Conservation (phyloP, 495 filamentous ascomycete species). For the Polyplosphaeria fusca region DNA sequence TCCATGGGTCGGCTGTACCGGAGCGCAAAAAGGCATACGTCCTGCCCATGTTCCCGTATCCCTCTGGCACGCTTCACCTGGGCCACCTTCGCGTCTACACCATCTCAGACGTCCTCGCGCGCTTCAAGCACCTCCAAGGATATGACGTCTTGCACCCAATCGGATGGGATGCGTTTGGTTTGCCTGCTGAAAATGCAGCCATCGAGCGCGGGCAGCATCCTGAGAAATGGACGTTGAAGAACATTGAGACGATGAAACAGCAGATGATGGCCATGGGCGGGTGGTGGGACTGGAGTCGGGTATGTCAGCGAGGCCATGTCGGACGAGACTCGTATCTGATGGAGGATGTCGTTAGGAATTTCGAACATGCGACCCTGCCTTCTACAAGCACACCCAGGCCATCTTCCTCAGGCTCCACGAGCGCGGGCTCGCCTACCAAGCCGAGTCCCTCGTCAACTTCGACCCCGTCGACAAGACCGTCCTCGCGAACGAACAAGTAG, state of each 20-base stretch:
- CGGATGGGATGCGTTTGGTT: constrained; percentile 90
- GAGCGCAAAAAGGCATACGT: constrained; percentile 59
- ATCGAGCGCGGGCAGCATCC: constrained; percentile 80
- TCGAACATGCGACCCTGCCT: constrained; percentile 74
- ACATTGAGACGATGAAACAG: constrained; percentile 80
- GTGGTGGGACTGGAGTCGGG: constrained; percentile 76
- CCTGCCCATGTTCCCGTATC: constrained; percentile 91
- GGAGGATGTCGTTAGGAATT: constrained; percentile 58
- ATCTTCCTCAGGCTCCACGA: constrained; percentile 75
- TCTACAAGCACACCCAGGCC: constrained; percentile 84
- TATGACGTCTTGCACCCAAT: constrained; percentile 78
- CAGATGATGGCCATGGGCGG: constrained; percentile 74
- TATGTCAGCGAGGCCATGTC: constrained; percentile 51
- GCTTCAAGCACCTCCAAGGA: constrained; percentile 74
- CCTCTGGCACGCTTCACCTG: constrained; percentile 84
- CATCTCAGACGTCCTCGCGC: constrained; percentile 78
- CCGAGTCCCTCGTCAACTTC: constrained; percentile 79
- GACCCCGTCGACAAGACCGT: constrained; percentile 88
- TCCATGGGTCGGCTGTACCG: not conserved
- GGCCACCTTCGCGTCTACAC: constrained; percentile 88
- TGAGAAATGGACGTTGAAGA: constrained; percentile 70
- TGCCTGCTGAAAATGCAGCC: constrained; percentile 92
- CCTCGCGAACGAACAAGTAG: constrained; percentile 87
- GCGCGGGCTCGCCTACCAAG: constrained; percentile 71
- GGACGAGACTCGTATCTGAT: too few relatives aligned